Conservation (phyloP, 306 rosid genomes). For the Gynostemma pentaphyllum region DNA sequence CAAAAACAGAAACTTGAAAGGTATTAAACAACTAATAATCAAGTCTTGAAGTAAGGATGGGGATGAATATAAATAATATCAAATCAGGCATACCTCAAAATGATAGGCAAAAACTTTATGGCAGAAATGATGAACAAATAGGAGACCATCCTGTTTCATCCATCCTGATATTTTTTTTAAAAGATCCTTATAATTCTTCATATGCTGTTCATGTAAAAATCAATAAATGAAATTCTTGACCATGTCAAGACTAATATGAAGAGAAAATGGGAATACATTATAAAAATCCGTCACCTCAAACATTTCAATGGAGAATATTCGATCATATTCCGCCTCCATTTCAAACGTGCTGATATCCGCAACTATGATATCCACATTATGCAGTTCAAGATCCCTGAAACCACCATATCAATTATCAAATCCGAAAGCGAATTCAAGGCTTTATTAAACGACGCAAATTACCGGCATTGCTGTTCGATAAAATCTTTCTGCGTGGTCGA, state of each 20-base stretch:
- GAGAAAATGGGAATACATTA: not conserved
- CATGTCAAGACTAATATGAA: not conserved
- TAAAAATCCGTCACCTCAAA: conserved; percentile 50
- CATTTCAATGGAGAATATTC: conserved; percentile 80
- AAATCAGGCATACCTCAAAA: conserved; percentile 52
- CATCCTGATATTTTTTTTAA: conserved; percentile 78
- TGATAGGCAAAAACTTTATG: conserved; percentile 83
- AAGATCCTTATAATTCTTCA: conserved; percentile 88
- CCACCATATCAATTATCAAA: not conserved
- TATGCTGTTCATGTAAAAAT: conserved; percentile 46
- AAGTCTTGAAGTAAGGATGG: not conserved
- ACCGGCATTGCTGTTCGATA: conserved; percentile 55
- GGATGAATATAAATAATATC: not conserved
- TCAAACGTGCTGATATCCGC: conserved; percentile 68
- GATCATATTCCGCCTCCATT: conserved; percentile 75
- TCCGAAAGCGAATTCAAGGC: not conserved
- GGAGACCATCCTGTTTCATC: conserved; percentile 72
- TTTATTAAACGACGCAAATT: not conserved
- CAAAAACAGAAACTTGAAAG: not conserved
- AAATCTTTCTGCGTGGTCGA: conserved; percentile 64
- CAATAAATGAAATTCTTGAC: conserved; percentile 4
- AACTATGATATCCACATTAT: conserved; percentile 60
- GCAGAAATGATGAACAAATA: conserved; percentile 75
- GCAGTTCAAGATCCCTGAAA: conserved; percentile 47
- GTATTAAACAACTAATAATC: not conserved